Evolutionary conservation across 495 filamentous ascomycete genomes (phyloP), one percentile per base, ranked within the genome.

Genomic region (Friedmanniomyces endolithicus): DNA sequence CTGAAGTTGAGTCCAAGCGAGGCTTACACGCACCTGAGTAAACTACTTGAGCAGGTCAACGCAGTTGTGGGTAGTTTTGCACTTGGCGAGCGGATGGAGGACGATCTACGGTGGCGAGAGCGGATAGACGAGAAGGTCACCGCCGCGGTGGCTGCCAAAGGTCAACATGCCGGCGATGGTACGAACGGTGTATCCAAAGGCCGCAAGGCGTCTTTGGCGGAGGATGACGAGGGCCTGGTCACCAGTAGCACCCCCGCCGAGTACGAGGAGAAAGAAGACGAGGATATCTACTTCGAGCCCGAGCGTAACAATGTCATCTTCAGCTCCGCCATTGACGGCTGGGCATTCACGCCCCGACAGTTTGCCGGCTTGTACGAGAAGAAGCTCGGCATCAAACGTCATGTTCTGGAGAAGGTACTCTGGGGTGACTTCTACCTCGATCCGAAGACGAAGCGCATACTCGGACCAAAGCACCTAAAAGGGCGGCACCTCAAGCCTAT

Each of bases 221-320:
- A 73, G 11, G 68, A 68, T 6, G 64, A 70, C 1, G 79, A 86
- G 51, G 67, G 64, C 40, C 41, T 62, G 23, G 63, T 53, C 29
- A 60, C 63, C 11, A 62, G 34, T 25, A 59, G 58, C 49, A 67
- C 64, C 17, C 59, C 66, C 27, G 69, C 67, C 23, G 69, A 68
- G 9, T 99, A 87, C 56, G 82, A 95, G 65, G 92, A 96, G 64
- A 83, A 81, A 62, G 92, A 97, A 64, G 92, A 99, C 65, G 92
- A 97, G 63, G 90, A 95, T 65, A 78, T 99, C 33, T 99, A 99
- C 67, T 99, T 99, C 71, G 87, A 90, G 9, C 92, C 92, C 0
- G 94, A 97, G 66, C 95, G 90, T 63, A 92, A 95, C 60, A 99
- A 99, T 64, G 92, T 99, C 66, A 96, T 99, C 55, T 99, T 99